phyloP scores from a whole-genome alignment of 2,329 filamentous ascomycete species.

The Pseudopyrenochaeta lycopersici region DNA sequence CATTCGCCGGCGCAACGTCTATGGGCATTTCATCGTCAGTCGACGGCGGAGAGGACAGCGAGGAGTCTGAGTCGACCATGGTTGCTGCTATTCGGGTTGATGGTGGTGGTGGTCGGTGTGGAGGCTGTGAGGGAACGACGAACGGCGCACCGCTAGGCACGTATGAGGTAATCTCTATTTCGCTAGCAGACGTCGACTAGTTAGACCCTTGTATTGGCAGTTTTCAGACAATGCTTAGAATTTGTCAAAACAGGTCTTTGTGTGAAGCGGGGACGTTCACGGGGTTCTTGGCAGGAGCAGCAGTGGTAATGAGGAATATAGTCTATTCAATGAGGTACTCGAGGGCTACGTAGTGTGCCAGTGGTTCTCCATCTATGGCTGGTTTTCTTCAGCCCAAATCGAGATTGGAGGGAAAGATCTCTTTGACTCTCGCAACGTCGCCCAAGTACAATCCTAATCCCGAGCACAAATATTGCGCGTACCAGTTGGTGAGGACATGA shows the following conservation, averaged over 20 bases:
- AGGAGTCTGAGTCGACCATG: constrained; percentile 65
- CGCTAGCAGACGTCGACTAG: constrained; percentile 37
- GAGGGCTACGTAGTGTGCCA: constrained; percentile 6
- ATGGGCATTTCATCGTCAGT: constrained; percentile 64
- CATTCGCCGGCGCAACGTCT: constrained; percentile 32
- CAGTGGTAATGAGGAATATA: neutral
- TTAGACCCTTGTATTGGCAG: constrained; percentile 21
- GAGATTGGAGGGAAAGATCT: neutral
- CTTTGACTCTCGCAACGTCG: neutral
- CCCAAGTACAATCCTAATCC: neutral
- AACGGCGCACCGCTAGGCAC: constrained; percentile 40
- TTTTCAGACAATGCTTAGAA: constrained; percentile 4
- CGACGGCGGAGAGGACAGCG: constrained; percentile 66
- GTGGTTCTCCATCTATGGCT: neutral
- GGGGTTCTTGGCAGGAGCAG: neutral
- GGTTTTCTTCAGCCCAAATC: neutral
- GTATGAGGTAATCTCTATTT: constrained; percentile 49
- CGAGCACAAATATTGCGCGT: neutral
- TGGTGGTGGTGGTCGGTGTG: constrained; percentile 29
- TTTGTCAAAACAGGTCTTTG: constrained; percentile 1
- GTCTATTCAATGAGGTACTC: neutral
- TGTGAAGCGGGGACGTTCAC: neutral
- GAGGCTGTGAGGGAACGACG: constrained; percentile 31
- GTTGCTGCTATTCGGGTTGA: constrained; percentile 36
- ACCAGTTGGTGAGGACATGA: neutral